Percentiles rank a stretch among this genome's conserved stretches.
These are phyloP conservation scores for Rhizoclosmatium globosum DNA, from an alignment of 192 early-diverging fungal genomes.

Conservation along the genomic window DNA sequence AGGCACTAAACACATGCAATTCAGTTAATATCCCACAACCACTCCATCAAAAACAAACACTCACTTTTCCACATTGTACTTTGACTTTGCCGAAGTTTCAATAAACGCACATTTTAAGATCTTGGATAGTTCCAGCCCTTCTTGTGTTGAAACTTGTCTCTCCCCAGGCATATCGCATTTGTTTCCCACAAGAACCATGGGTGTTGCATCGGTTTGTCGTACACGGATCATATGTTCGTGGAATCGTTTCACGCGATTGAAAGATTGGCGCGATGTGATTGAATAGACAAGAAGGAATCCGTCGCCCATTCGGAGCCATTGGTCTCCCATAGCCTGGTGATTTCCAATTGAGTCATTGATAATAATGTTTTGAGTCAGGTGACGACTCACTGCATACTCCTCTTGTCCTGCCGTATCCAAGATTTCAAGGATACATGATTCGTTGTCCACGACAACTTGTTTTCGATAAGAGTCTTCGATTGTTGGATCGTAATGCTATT, in stretches of 20 bases:
- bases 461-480: slow-evolving; percentile 99
- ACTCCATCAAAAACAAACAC: background rate
- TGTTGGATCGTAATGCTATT: slow-evolving; percentile 86
- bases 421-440: slow-evolving; percentile 87
- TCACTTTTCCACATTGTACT: slow-evolving; percentile 87
- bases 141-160: slow-evolving; percentile 80
- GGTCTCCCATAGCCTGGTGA: slow-evolving; percentile 64
- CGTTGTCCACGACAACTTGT: slow-evolving; percentile 91
- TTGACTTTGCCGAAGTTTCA: slow-evolving; percentile 90
- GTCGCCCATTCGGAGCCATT: slow-evolving; percentile 96
- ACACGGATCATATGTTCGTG: slow-evolving; percentile 93
- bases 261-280: slow-evolving; percentile 89
- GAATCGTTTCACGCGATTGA: slow-evolving; percentile 90
- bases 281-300: slow-evolving; percentile 94
- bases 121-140: slow-evolving; percentile 81
- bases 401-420: slow-evolving; percentile 97
- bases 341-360: background rate
- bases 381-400: slow-evolving; percentile 78
- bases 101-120: slow-evolving; percentile 84
- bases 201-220: slow-evolving; percentile 55
- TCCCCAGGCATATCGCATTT: slow-evolving; percentile 83
- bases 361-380: background rate
- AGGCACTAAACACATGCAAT: background rate
- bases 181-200: slow-evolving; percentile 59
- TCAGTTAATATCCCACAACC: no score